phyloP scores from a whole-genome alignment of 2,329 filamentous ascomycete genomes.

The Beauveria scarabaeidicola region DNA sequence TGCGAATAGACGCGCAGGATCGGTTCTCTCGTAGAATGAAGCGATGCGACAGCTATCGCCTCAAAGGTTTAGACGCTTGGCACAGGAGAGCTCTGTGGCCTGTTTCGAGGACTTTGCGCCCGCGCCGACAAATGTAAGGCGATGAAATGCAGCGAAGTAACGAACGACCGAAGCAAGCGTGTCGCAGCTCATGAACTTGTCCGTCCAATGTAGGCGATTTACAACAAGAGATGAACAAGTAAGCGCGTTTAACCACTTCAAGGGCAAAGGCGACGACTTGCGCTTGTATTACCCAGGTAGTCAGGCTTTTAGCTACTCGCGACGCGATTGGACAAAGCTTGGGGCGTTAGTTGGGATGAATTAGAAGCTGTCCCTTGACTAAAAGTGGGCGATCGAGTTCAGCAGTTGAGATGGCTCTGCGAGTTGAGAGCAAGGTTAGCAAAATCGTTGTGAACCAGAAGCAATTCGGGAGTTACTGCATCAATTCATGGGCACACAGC shows the following conservation, averaged over 20 bases:
- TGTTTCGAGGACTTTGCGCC: not conserved
- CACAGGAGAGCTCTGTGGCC: not conserved
- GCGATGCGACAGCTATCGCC: not conserved
- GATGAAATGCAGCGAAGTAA: not conserved
- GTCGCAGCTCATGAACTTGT: not conserved
- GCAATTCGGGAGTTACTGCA: too few relatives aligned
- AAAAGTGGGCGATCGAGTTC: not conserved
- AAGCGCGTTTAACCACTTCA: not conserved
- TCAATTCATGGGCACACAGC: too few relatives aligned
- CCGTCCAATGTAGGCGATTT: not conserved
- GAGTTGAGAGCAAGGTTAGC: not conserved
- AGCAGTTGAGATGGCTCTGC: not conserved
- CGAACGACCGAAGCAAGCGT: not conserved
- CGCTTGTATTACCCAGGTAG: not conserved
- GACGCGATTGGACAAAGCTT: constrained; percentile 6
- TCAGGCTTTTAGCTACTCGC: constrained; percentile 9
- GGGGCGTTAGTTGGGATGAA: not conserved
- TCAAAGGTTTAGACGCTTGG: too few relatives aligned
- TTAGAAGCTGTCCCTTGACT: not conserved
- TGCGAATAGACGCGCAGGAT: not conserved
- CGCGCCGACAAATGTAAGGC: not conserved
- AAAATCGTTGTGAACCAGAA: not conserved
- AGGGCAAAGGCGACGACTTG: not conserved
- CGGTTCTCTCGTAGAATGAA: not conserved
- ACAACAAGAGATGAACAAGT: not conserved